phyloP scores from a whole-genome alignment of 2,329 filamentous ascomycete genomes.

The Endocalyx cinctus region DNA sequence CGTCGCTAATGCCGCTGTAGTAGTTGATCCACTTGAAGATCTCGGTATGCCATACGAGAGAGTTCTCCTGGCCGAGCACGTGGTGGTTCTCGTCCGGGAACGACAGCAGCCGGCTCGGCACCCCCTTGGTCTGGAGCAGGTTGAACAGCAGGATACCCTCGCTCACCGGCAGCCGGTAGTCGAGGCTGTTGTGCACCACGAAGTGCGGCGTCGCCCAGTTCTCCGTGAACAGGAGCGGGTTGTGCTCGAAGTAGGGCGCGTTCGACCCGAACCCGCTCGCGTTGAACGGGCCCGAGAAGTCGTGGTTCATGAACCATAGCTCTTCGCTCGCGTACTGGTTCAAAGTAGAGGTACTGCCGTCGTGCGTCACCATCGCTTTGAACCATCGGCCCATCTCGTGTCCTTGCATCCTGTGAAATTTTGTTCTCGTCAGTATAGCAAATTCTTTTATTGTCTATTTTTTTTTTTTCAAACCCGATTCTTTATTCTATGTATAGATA shows the following conservation, averaged over 20 bases:
- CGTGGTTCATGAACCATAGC: constrained; percentile 33
- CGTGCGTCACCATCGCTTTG: constrained; percentile 53
- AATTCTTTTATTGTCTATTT: too few species aligned
- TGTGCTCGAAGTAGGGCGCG: constrained; percentile 43
- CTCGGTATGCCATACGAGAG: constrained; percentile 61
- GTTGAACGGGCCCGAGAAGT: constrained; percentile 45
- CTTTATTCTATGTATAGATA: too few species aligned
- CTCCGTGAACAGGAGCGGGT: constrained; percentile 40
- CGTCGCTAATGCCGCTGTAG: constrained; percentile 32
- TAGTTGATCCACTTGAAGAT: constrained; percentile 66
- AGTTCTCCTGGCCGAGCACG: constrained; percentile 66
- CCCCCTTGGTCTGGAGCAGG: constrained; percentile 57
- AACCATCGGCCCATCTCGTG: constrained; percentile 50
- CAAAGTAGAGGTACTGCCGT: constrained; percentile 35
- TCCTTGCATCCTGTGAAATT: constrained; percentile 41
- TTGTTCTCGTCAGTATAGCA: too few species aligned
- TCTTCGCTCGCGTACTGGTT: constrained; percentile 31
- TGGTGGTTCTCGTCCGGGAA: constrained; percentile 73
- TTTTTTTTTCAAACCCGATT: too few species aligned
- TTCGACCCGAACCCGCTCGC: constrained; percentile 32
- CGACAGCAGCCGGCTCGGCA: constrained; percentile 62
- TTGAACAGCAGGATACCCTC: constrained; percentile 69
- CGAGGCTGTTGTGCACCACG: constrained; percentile 63
- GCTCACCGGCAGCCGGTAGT: constrained; percentile 62
- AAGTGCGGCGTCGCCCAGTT: constrained; percentile 67